Percentiles rank a stretch among this genome's conserved stretches.
Conservation (phyloP, 331 rosid species). For the Acacia pycnantha region DNA sequence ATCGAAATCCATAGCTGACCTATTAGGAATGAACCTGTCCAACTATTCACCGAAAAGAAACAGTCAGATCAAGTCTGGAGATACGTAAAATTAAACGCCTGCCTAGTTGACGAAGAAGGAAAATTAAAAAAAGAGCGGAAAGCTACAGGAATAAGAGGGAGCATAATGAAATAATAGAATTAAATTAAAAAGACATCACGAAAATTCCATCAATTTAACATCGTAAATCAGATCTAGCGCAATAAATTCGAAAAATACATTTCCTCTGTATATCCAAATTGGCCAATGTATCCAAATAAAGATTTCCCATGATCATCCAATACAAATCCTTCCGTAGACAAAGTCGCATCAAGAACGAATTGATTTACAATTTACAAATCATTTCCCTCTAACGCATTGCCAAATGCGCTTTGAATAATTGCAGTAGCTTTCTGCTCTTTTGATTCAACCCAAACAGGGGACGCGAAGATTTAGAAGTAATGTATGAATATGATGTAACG, state of each 20-base stretch:
- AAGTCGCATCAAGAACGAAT: not conserved
- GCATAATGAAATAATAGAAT: not conserved
- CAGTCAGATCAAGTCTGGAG: not conserved
- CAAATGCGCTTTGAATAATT: not conserved
- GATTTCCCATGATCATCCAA: not conserved
- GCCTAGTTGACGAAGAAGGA: not conserved
- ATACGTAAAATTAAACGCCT: not conserved
- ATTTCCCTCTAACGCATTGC: not conserved
- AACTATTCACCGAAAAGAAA: slow-evolving; percentile 37
- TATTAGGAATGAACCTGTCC: slow-evolving; percentile 45
- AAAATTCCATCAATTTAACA: not conserved
- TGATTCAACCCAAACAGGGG: not conserved
- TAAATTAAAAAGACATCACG: not conserved
- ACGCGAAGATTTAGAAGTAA: not conserved
- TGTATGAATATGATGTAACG: not conserved
- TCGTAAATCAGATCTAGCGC: not conserved
- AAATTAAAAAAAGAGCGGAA: not conserved
- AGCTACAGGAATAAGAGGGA: not conserved
- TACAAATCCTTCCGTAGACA: not conserved
- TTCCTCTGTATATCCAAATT: not conserved
- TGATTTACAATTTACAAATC: not conserved
- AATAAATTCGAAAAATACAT: not conserved
- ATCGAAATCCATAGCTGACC: not conserved
- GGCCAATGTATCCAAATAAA: not conserved
- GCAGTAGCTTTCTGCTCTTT: not conserved